phyloP scores from a whole-genome alignment of 2,329 filamentous ascomycete species.

The Penicillium janthinellum region DNA sequence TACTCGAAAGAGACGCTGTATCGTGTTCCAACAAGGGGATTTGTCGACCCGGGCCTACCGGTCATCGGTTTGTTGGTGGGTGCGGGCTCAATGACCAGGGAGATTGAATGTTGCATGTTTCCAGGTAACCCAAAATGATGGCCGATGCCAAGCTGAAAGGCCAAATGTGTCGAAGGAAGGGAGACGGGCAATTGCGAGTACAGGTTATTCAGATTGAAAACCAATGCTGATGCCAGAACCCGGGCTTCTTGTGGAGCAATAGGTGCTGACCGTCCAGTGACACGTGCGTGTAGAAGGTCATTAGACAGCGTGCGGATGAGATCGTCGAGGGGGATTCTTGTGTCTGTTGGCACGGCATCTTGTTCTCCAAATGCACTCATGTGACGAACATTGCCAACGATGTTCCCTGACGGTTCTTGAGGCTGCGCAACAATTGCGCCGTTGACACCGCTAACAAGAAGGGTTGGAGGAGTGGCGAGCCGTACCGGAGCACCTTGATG shows the following conservation, averaged over 20 bases:
- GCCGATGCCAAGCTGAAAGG: slow-evolving; percentile 41
- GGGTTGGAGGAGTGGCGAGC: slow-evolving; percentile 46
- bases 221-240: slow-evolving; percentile 34
- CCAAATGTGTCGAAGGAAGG: slow-evolving; percentile 31
- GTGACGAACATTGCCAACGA: not conserved
- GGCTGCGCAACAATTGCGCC: slow-evolving; percentile 11
- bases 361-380: not conserved
- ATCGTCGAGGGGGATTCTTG: slow-evolving; percentile 33
- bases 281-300: slow-evolving; percentile 34
- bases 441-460: slow-evolving; percentile 43
- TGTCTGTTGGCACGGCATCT: slow-evolving; percentile 11
- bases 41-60: not conserved
- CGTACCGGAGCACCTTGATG: slow-evolving; percentile 44
- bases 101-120: slow-evolving; percentile 28
- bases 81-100: slow-evolving; percentile 27
- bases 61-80: not conserved
- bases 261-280: slow-evolving; percentile 31
- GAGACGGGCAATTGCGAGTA: slow-evolving; percentile 31
- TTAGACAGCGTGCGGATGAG: slow-evolving; percentile 35
- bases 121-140: slow-evolving; percentile 37
- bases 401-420: not conserved
- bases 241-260: slow-evolving; percentile 36
- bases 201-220: slow-evolving; percentile 33
- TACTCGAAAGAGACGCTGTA: slow-evolving; percentile 34
- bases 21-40: slow-evolving; percentile 8